Conservation (phyloP, 208 protist species). For the Leishmania aethiopica region DNA sequence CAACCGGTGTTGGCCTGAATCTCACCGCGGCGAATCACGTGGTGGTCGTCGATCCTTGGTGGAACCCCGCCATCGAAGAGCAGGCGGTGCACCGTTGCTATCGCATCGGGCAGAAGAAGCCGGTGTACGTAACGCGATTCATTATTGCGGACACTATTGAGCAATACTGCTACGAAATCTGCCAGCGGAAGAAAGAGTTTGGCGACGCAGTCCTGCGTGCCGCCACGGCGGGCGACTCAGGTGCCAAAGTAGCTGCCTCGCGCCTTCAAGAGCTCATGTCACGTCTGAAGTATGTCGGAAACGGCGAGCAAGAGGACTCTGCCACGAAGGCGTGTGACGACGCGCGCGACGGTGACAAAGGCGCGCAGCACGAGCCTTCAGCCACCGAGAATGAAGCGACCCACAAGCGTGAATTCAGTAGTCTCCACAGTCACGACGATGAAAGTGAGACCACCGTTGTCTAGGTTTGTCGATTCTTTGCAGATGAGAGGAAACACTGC, state of each 20-base stretch:
- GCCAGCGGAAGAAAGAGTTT: constrained; percentile 93
- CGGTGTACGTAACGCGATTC: constrained; percentile 91
- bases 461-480: neutral
- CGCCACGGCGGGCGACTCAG: constrained; percentile 69
- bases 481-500: neutral
- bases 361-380: neutral
- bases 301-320: constrained; percentile 13
- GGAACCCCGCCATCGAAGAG: constrained; percentile 96
- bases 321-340: neutral
- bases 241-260: constrained; percentile 66
- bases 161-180: constrained; percentile 94
- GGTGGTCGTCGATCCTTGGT: constrained; percentile 96
- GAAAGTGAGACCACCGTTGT: constrained; percentile 10
- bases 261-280: constrained; percentile 83
- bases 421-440: neutral
- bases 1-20: constrained; percentile 97
- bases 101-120: constrained; percentile 94
- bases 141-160: constrained; percentile 95
- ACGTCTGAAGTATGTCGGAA: constrained; percentile 70
- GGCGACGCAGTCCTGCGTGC: constrained; percentile 85
- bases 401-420: neutral
- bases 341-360: neutral
- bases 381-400: neutral
- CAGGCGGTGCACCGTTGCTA: constrained; percentile 96
- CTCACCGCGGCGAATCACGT: constrained; percentile 96